Evolutionary conservation across 2,329 filamentous ascomycete genomes (phyloP), one percentile per base, ranked within the genome.

Genomic region (Colletotrichum paranaense): DNA sequence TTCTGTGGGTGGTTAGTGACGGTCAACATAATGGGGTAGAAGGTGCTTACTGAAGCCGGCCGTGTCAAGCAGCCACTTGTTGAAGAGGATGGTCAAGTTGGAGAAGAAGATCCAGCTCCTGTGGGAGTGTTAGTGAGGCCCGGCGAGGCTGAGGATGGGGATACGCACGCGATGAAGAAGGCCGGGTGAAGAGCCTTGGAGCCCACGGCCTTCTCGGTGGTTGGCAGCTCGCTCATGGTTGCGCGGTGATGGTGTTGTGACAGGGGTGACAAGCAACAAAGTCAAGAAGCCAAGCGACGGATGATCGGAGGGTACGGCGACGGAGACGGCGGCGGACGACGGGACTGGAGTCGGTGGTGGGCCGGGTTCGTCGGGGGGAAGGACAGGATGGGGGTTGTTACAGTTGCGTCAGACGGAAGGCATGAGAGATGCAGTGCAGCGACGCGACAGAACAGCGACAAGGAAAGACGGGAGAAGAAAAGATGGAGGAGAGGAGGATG

Each of bases 81-180:
- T 97, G 88, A 97, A 97, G 74, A 97, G 86, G 80, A 97, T 97
- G 74, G 95, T 95, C 78, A 90, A 88, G 76, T 94, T 96, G 78
- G 94, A 97, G 81, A 97, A 90, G 76, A 94, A 88, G 77, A 97
- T 97, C 94, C 95, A 97, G 79, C 90, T 89, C 67, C 88, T 89
- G 70, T 52, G 68, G 4, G n/a, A 24, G 19, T 12, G 35, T 73
- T 59, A 72, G 68, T 59, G n/a, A 38, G 53, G 28, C 22, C 35
- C 32, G 60, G 49, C 12, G 32, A 62, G 46, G 68, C 24, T 49
- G 32, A 56, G 16, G 28, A 46, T 1, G 30, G n/a, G 30, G 16
- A 28, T n/a, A 78, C 81, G 57, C 77, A 83, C 81, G 78, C 77
- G 63, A 83, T 82, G 76, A 80, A 83, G 74, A 77, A 76, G 49